Percentiles rank a stretch among this genome's conserved stretches.
These are phyloP conservation scores for Myriosclerotinia duriaeana DNA, from an alignment of 2,329 filamentous ascomycete species.

Conservation along the genomic window DNA sequence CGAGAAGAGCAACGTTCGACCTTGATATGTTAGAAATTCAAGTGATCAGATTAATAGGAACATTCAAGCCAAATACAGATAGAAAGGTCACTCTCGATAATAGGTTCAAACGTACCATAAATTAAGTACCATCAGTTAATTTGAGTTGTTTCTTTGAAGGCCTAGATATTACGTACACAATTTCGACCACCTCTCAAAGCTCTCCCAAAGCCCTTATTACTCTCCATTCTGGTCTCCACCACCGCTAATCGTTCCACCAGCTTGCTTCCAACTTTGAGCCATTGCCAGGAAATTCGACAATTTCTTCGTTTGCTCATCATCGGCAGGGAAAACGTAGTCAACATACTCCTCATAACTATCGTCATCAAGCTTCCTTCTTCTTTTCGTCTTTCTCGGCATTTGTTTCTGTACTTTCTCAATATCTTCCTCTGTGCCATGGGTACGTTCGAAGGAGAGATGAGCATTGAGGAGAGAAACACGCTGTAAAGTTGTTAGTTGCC, in stretches of 20 bases:
- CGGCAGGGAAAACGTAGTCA: slow-evolving; percentile 95
- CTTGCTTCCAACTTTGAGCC: slow-evolving; percentile 69
- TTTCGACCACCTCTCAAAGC: neutral
- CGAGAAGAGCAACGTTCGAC: neutral
- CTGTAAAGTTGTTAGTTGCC: slow-evolving; percentile 45
- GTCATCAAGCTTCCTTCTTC: slow-evolving; percentile 86
- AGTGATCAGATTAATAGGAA: neutral
- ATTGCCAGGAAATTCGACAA: slow-evolving; percentile 80
- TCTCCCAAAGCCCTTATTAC: neutral
- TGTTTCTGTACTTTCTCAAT: slow-evolving; percentile 82
- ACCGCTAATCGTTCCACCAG: slow-evolving; percentile 34
- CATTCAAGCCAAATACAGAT: neutral
- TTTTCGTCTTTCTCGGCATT: slow-evolving; percentile 93
- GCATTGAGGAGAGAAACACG: slow-evolving; percentile 87
- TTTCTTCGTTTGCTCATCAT: slow-evolving; percentile 82
- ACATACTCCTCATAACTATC: slow-evolving; percentile 95
- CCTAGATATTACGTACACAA: slow-evolving; percentile 17
- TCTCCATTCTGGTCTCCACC: slow-evolving; percentile 9
- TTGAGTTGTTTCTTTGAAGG: neutral
- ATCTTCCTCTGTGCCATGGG: slow-evolving; percentile 73
- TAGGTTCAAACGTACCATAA: slow-evolving; percentile 5
- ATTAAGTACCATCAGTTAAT: neutral
- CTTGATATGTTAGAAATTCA: neutral
- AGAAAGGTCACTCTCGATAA: neutral
- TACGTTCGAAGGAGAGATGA: slow-evolving; percentile 89